Base-by-base conservation (phyloP, 2,329 filamentous ascomycete species). In the Alternaria sp. region DNA sequence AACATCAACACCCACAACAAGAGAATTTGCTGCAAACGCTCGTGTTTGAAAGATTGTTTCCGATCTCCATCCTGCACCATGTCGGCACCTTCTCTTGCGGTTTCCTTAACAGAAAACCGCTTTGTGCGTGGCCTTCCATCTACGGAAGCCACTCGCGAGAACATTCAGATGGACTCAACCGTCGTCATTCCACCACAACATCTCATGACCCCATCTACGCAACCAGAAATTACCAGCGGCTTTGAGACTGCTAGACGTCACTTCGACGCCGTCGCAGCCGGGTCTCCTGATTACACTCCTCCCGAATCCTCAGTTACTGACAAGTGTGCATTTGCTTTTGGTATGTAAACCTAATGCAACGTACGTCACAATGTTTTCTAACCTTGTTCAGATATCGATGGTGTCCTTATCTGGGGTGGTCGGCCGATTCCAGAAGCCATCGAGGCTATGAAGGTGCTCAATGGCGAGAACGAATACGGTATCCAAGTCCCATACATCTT, bases 401-500 rank as follows among this genome's bases (percentile, higher is more conserved):
- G 93, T 55, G 93, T 97, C 9, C 87, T 97, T 24, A 88, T 96
- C 59, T 87, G 92, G 47, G 93, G 94, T 57, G 93, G 93, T 11
- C 81, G 88, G 60, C 87, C 92, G 8, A 96, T 97, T 59, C 93
- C 93, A 0, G 92, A 95, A 75, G 94, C 94, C 12, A 83, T 96
- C 59, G 88, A 97, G 76, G 93, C 94, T 47, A 93, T 97, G 91
- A 93, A 90, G 80, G 88, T 94, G 38, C 85, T 97, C 58, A 96
- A 97, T 69, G 94, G 94, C 42, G 88, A 95, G 69, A 97, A 97
- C 69, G 87, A 93, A 62, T 96, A 69, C n/a, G 64, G 70, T 1
- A 68, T 73, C 49, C 61, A 70, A 51, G 59, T 65, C 51, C 94
- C 94, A 2, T 96, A 97, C 80, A 97, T 97, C 71, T 97, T 97